Conservation (phyloP, 2,329 filamentous ascomycete genomes). For the Diaporthe destruens region DNA sequence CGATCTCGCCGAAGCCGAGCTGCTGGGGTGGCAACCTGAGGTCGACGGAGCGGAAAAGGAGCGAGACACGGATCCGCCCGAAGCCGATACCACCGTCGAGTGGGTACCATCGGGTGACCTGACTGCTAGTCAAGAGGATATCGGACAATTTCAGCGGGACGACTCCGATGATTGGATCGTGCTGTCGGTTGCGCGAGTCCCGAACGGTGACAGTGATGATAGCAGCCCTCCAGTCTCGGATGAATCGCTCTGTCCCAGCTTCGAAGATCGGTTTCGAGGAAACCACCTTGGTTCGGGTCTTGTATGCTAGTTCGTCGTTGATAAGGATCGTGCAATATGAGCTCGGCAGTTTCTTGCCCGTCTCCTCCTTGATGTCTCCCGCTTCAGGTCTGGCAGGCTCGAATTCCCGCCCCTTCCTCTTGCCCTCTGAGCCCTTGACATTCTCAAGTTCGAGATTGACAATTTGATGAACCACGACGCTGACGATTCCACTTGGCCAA, state of each 20-base stretch:
- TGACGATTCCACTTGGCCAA: constrained; percentile 92
- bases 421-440: constrained; percentile 85
- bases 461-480: constrained; percentile 91
- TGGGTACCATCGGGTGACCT: constrained; percentile 94
- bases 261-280: constrained; percentile 98
- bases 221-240: constrained; percentile 91
- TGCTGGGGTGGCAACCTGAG: constrained; percentile 86
- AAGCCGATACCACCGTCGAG: constrained; percentile 94
- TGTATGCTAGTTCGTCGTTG: constrained; percentile 91
- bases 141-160: constrained; percentile 90
- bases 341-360: constrained; percentile 82
- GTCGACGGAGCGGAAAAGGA: constrained; percentile 92
- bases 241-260: constrained; percentile 91
- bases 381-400: constrained; percentile 86
- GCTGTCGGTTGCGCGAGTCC: constrained; percentile 88
- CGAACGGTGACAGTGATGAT: constrained; percentile 91
- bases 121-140: constrained; percentile 87
- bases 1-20: constrained; percentile 89
- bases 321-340: constrained; percentile 93
- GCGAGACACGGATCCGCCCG: constrained; percentile 86
- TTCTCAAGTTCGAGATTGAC: constrained; percentile 95
- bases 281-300: constrained; percentile 93
- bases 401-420: constrained; percentile 85
- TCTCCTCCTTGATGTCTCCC: constrained; percentile 89
- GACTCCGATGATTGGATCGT: constrained; percentile 94